Percentiles rank a stretch among this genome's conserved stretches.
Evolutionary conservation across 2,329 filamentous ascomycete species (phyloP).

Genomic region (Fusarium papillatum): DNA sequence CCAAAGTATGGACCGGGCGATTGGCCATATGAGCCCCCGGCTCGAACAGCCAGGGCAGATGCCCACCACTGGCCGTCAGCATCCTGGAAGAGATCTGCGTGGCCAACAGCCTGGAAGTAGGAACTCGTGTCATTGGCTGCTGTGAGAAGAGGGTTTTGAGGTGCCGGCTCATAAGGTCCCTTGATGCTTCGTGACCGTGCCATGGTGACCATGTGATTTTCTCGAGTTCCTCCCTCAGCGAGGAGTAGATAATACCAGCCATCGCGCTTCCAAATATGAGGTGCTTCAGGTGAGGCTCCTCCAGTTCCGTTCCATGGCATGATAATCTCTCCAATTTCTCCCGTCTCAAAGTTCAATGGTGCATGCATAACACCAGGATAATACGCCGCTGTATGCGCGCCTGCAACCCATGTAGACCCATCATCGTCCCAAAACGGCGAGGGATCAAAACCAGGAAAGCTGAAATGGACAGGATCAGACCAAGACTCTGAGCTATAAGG

Average conservation of each 20-base stretch:
- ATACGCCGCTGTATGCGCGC: constrained; percentile 45
- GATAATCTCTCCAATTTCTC: constrained; percentile 46
- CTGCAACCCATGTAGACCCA: constrained; percentile 51
- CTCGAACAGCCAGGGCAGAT: constrained; percentile 25
- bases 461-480: constrained; percentile 49
- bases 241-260: constrained; percentile 63
- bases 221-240: constrained; percentile 61
- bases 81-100: constrained; percentile 61
- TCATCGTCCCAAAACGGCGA: constrained; percentile 39
- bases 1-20: constrained; percentile 29
- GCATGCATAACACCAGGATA: constrained; percentile 38
- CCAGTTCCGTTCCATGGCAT: constrained; percentile 61
- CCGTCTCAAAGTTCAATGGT: constrained; percentile 52
- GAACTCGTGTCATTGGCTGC: constrained; percentile 53
- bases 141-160: constrained; percentile 60
- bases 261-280: constrained; percentile 59
- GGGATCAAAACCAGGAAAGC: constrained; percentile 37
- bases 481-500: constrained; percentile 55
- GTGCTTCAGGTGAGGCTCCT: constrained; percentile 55
- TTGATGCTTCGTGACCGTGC: constrained; percentile 54
- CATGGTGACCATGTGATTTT: constrained; percentile 57
- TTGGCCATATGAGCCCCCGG: constrained; percentile 35
- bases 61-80: constrained; percentile 25
- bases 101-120: constrained; percentile 57
- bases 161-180: constrained; percentile 58